A percentile compares a stretch with the other conserved stretches of the same genome.
Evolutionary conservation across 129 eudicot genomes (phyloP).

Genomic region (Erigeron canadensis): DNA sequence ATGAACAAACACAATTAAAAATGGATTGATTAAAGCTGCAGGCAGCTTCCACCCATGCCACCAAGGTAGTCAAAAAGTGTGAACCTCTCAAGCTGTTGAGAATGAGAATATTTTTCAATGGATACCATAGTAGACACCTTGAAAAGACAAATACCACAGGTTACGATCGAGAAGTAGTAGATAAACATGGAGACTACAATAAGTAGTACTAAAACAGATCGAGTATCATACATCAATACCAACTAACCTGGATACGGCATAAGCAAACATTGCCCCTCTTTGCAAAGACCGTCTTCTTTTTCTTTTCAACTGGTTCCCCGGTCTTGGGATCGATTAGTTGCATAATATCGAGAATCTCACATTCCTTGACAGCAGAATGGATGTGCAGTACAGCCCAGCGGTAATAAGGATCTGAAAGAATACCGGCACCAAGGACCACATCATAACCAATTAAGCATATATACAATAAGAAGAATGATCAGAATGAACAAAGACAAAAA

Average conservation of each 20-base stretch:
- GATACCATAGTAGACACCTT: too few species aligned
- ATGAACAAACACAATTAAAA: too few species aligned
- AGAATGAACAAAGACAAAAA: too few species aligned
- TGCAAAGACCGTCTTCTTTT: constrained; percentile 73
- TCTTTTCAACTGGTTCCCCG: constrained; percentile 66
- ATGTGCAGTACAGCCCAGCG: constrained; percentile 90
- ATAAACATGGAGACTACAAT: neutral
- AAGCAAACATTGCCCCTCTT: constrained; percentile 66
- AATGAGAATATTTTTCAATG: too few species aligned
- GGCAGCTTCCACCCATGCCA: too few species aligned
- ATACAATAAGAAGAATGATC: too few species aligned
- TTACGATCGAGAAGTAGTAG: neutral
- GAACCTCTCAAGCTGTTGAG: too few species aligned
- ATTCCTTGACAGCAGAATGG: constrained; percentile 85
- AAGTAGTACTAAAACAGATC: neutral
- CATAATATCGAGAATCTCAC: constrained; percentile 81
- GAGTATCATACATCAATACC: too few species aligned
- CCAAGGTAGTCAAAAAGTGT: too few species aligned
- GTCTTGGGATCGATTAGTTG: constrained; percentile 81
- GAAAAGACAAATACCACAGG: neutral
- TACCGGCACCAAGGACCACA: too few species aligned
- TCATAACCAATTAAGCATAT: too few species aligned
- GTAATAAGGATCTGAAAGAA: constrained; percentile 29
- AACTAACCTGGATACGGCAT: constrained; percentile 78
- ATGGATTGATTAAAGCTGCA: too few species aligned